Conservation (phyloP, 2,329 filamentous ascomycete species). For the Didymellaceae sp. region DNA sequence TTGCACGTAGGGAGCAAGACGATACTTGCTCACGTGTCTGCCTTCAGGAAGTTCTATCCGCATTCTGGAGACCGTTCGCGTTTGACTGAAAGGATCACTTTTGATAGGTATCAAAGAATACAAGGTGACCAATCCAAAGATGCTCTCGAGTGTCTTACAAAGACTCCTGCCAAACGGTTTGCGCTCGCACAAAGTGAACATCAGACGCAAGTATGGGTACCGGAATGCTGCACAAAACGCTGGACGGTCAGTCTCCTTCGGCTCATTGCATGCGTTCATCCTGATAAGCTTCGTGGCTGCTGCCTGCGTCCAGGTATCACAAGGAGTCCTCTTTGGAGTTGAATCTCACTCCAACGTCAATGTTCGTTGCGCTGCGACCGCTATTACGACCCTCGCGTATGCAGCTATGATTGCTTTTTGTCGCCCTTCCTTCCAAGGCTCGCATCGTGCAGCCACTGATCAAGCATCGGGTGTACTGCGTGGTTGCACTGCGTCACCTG, state of each 20-base stretch:
- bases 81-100: not conserved
- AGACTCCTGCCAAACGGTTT: not conserved
- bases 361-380: constrained; percentile 7
- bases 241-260: constrained; percentile 1
- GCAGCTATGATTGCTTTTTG: constrained; percentile 18
- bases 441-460: constrained; percentile 7
- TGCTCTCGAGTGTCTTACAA: constrained; percentile 4
- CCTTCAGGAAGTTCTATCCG: not conserved
- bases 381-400: constrained; percentile 5
- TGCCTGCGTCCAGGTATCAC: constrained; percentile 9
- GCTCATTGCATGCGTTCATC: constrained; percentile 2
- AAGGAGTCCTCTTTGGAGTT: constrained; percentile 1
- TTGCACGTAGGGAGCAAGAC: not conserved
- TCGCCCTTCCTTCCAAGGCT: constrained; percentile 9
- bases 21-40: not conserved
- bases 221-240: constrained; percentile 6
- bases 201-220: constrained; percentile 10
- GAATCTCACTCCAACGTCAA: constrained; percentile 5
- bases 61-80: constrained; percentile 1
- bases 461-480: constrained; percentile 9
- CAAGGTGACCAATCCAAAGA: not conserved
- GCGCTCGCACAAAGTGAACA: constrained; percentile 1
- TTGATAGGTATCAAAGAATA: not conserved
- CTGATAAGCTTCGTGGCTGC: constrained; percentile 20
- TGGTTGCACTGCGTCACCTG: constrained; percentile 4